phyloP scores from a whole-genome alignment of 2,329 filamentous ascomycete genomes.

The Cryphonectria japonica region DNA sequence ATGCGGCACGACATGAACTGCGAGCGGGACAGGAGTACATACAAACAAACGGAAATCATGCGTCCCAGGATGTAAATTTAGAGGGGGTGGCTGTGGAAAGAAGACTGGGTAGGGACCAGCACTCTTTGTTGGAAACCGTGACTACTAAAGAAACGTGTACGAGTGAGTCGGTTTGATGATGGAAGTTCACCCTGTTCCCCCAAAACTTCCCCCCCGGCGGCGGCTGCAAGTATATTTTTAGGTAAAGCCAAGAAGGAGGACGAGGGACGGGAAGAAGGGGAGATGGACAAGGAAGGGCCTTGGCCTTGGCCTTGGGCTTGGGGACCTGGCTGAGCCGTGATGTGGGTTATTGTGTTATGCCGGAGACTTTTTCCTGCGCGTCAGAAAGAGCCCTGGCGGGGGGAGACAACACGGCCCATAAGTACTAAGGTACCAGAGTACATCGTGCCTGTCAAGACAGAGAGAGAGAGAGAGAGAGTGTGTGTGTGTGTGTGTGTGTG shows the following conservation, averaged over 20 bases:
- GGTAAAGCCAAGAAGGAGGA: not conserved
- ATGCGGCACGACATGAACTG: not conserved
- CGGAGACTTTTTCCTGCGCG: not conserved
- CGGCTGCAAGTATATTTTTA: constrained; percentile 15
- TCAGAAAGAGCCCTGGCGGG: not conserved
- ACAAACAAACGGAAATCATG: not conserved
- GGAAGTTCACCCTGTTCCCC: not conserved
- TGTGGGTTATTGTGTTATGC: constrained; percentile 3
- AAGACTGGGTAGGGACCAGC: not conserved
- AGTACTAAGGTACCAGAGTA: not conserved
- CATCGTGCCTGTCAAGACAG: not conserved
- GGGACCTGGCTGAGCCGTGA: not conserved
- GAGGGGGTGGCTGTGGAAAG: too few species aligned
- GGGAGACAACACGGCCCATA: not conserved
- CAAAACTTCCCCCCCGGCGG: not conserved
- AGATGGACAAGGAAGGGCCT: not conserved
- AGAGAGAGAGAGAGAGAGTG: too few species aligned
- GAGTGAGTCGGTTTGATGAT: not conserved
- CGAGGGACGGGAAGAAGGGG: not conserved
- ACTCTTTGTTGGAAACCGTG: not conserved
- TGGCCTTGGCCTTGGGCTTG: not conserved
- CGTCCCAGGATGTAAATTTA: not conserved
- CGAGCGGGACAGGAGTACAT: not conserved
- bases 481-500: too few species aligned
- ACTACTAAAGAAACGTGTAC: not conserved